phyloP scores from a whole-genome alignment of 2,329 filamentous ascomycete genomes.

The Aspergillus felis region DNA sequence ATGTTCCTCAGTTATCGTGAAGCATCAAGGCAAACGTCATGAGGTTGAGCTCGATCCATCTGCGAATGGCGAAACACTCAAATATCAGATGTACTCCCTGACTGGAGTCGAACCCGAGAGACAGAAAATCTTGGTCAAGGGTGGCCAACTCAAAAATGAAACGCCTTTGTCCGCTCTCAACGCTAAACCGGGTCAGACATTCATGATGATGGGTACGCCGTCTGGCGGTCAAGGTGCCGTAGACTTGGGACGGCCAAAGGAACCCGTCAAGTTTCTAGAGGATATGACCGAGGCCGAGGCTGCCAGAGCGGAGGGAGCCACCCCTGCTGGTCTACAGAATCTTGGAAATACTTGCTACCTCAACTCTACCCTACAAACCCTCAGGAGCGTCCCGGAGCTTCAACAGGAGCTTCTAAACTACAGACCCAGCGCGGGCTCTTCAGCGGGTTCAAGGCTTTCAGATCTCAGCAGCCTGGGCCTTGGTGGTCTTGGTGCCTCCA shows the following conservation, averaged over 20 bases:
- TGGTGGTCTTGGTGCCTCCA: constrained; percentile 55
- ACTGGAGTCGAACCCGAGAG: constrained; percentile 94
- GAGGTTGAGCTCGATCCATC: constrained; percentile 85
- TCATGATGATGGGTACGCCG: constrained; percentile 97
- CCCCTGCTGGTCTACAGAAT: constrained; percentile 83
- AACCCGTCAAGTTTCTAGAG: constrained; percentile 83
- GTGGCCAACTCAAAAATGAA: constrained; percentile 92
- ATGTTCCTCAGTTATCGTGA: constrained; percentile 68
- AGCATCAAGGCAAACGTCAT: constrained; percentile 93
- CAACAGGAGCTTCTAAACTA: constrained; percentile 72
- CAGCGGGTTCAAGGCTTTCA: constrained; percentile 33
- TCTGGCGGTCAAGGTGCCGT: constrained; percentile 57
- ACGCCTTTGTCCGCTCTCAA: constrained; percentile 77
- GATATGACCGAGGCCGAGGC: constrained; percentile 96
- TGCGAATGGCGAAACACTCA: constrained; percentile 87
- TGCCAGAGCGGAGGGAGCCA: constrained; percentile 77
- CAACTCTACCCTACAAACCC: constrained; percentile 91
- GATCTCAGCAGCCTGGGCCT: constrained; percentile 54
- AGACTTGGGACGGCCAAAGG: constrained; percentile 67
- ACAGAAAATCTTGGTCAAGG: constrained; percentile 94
- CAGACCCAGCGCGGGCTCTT: constrained; percentile 34
- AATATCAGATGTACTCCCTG: constrained; percentile 90
- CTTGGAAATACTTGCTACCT: constrained; percentile 98
- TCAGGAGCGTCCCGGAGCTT: constrained; percentile 85
- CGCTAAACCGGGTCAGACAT: constrained; percentile 77